Conservation (phyloP, 176 grass and related monocot genomes). For the Ensete glaucum region DNA sequence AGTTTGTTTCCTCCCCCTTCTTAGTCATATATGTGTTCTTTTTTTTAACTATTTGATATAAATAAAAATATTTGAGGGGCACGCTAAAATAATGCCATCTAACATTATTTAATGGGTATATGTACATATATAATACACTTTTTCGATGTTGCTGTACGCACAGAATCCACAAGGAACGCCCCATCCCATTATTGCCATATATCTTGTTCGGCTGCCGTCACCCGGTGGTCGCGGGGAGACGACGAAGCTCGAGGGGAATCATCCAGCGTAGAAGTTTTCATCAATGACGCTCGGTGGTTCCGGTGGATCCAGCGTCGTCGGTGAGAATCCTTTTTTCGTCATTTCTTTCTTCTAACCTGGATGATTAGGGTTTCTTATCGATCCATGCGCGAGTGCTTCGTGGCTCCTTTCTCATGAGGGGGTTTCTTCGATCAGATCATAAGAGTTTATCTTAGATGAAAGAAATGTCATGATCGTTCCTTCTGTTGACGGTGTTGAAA, state of each 20-base stretch:
- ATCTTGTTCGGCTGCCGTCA: background rate
- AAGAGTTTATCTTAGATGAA: background rate
- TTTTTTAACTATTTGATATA: too few species aligned
- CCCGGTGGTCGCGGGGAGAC: background rate
- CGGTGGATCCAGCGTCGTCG: conserved; percentile 14
- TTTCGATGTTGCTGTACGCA: too few species aligned
- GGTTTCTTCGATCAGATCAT: background rate
- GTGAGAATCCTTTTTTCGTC: background rate
- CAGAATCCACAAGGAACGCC: background rate
- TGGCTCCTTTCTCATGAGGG: background rate
- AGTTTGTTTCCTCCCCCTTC: too few species aligned
- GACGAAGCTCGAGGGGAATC: background rate
- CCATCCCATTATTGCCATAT: background rate
- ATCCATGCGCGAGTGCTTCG: background rate
- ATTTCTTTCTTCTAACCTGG: background rate
- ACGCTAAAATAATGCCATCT: too few species aligned
- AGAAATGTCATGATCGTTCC: background rate
- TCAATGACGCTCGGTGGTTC: conserved; percentile 11
- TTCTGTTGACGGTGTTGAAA: too few species aligned
- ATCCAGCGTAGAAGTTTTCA: background rate
- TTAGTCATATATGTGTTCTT: too few species aligned
- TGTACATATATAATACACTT: too few species aligned
- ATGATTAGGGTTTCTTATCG: background rate
- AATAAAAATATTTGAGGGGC: too few species aligned
- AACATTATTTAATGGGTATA: too few species aligned